These are phyloP conservation scores for Citrullus colocynthis DNA, from an alignment of 306 rosid genomes.

Conservation along the genomic window DNA sequence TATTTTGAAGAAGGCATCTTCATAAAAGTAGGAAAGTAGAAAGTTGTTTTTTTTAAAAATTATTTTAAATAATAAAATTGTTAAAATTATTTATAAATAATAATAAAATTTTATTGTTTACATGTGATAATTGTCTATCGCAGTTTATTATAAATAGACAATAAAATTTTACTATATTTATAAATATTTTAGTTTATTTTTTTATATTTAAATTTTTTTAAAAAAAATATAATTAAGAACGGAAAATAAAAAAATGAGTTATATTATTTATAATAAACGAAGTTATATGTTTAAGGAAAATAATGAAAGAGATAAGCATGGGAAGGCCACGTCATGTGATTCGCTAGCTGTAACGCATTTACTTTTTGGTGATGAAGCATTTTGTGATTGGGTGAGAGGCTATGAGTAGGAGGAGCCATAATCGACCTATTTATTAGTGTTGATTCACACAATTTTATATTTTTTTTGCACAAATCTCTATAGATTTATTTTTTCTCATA, in stretches of 20 bases:
- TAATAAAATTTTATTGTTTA: too few relatives aligned
- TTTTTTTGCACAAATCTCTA: constrained; percentile 1
- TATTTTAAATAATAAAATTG: too few relatives aligned
- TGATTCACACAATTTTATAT: background rate
- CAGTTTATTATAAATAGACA: too few relatives aligned
- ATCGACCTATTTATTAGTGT: background rate
- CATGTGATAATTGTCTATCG: too few relatives aligned
- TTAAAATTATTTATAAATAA: too few relatives aligned
- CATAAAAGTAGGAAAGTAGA: too few relatives aligned
- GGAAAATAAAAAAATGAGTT: background rate
- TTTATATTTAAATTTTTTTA: too few relatives aligned
- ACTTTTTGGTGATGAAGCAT: background rate
- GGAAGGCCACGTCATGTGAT: constrained; percentile 28
- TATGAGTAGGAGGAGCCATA: background rate
- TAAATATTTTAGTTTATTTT: too few relatives aligned
- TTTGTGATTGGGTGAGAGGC: constrained; percentile 7
- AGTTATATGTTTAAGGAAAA: background rate
- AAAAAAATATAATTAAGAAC: too few relatives aligned
- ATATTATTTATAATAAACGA: background rate
- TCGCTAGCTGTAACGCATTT: constrained; percentile 63
- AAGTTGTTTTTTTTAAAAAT: too few relatives aligned
- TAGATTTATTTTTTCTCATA: background rate
- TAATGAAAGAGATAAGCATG: constrained; percentile 23
- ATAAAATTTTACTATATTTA: too few relatives aligned
- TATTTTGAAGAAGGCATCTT: too few relatives aligned